phyloP scores from a whole-genome alignment of 2,329 filamentous ascomycete genomes.

The Juglanconis sp. region DNA sequence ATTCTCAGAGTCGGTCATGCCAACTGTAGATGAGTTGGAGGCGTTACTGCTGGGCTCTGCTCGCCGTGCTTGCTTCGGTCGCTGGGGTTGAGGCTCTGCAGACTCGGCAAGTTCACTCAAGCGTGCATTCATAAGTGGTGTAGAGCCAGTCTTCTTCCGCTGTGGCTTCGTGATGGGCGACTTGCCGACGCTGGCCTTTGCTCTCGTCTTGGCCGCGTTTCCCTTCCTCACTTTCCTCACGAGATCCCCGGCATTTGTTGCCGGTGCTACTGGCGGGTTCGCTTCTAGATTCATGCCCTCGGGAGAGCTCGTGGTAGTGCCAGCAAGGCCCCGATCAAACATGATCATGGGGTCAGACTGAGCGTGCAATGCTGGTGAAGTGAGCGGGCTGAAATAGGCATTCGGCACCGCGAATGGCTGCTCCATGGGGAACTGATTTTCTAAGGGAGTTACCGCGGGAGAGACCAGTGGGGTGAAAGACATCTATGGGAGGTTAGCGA shows the following conservation, averaged over 20 bases:
- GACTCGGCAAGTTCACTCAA: conserved; percentile 48
- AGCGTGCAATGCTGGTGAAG: conserved; percentile 74
- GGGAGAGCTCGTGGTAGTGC: conserved; percentile 47
- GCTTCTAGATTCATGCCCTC: conserved; percentile 56
- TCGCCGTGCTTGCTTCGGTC: conserved; percentile 34
- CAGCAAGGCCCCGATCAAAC: conserved; percentile 41
- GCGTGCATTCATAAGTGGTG: conserved; percentile 53
- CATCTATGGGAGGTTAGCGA: conserved; percentile 47
- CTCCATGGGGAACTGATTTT: conserved; percentile 64
- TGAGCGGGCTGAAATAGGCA: conserved; percentile 79
- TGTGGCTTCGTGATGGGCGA: conserved; percentile 71
- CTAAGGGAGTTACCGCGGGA: conserved; percentile 78
- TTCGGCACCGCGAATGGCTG: conserved; percentile 60
- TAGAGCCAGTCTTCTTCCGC: conserved; percentile 50
- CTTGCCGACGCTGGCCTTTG: conserved; percentile 58
- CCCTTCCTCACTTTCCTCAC: conserved; percentile 53
- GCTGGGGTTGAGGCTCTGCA: conserved; percentile 39
- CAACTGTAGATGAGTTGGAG: conserved; percentile 33
- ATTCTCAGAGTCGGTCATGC: conserved; percentile 58
- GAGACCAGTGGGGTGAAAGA: conserved; percentile 78
- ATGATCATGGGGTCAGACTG: conserved; percentile 53
- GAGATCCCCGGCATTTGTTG: conserved; percentile 44
- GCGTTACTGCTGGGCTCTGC: conserved; percentile 24
- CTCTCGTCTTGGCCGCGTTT: conserved; percentile 48
- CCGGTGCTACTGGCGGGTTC: conserved; percentile 29